A percentile compares a stretch with the other conserved stretches of the same genome.
Conservation (phyloP, 768 basidiomycete genomes). For the Termitomyces sp. region DNA sequence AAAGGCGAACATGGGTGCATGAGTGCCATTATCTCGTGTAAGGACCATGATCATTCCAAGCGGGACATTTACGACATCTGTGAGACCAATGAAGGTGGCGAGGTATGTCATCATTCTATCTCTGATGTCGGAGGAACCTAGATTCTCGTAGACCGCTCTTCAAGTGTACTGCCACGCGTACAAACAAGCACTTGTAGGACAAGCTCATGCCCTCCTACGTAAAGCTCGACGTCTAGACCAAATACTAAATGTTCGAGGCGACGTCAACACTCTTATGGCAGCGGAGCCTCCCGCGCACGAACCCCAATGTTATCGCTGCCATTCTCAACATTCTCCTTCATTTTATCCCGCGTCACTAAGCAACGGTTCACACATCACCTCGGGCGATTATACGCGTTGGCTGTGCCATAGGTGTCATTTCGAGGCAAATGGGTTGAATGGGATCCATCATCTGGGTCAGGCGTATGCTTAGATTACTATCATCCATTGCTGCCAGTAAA, state of each 20-base stretch:
- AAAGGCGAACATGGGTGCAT: conserved; percentile 76
- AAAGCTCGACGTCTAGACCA: conserved; percentile 83
- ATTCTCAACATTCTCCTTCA: conserved; percentile 67
- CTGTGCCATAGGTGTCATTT: conserved; percentile 47
- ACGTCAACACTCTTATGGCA: conserved; percentile 21
- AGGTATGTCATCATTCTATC: conserved; percentile 47
- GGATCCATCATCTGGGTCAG: conserved; percentile 21
- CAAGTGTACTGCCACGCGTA: conserved; percentile 83
- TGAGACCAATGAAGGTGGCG: conserved; percentile 73
- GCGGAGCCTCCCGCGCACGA: conserved; percentile 21
- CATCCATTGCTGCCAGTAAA: neutral
- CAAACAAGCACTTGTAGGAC: conserved; percentile 68
- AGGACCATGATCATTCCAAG: conserved; percentile 61
- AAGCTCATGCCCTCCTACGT: conserved; percentile 81
- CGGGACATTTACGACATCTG: conserved; percentile 78
- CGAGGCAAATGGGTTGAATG: conserved; percentile 21
- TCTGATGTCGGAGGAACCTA: conserved; percentile 2
- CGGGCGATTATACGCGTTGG: conserved; percentile 17
- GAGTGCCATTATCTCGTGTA: conserved; percentile 72
- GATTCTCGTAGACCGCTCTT: conserved; percentile 63
- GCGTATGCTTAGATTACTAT: neutral
- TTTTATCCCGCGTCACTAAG: conserved; percentile 45
- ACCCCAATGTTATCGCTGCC: conserved; percentile 54
- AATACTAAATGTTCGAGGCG: conserved; percentile 48
- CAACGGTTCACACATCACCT: conserved; percentile 1